phyloP scores from a whole-genome alignment of 495 filamentous ascomycete genomes.

The Amorphotheca resinae region DNA sequence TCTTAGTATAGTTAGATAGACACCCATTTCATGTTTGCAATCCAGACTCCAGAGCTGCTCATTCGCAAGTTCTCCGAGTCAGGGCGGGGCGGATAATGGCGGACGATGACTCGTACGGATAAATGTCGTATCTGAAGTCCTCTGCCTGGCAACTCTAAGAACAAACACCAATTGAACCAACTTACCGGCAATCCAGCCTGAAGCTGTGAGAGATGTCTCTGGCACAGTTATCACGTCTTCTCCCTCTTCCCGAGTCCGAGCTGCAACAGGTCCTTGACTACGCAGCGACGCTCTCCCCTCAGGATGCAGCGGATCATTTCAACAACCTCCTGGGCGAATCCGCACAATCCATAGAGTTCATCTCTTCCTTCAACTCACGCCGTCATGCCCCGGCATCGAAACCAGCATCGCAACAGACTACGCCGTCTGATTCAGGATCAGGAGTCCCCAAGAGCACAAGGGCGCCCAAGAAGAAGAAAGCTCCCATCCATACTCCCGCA shows the following conservation, averaged over 20 bases:
- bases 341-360: slow-evolving; percentile 76
- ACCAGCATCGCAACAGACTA: slow-evolving; percentile 1
- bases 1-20: too few species aligned
- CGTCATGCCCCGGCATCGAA: slow-evolving; percentile 32
- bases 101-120: too few species aligned
- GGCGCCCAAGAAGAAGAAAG: slow-evolving; percentile 18
- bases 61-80: too few species aligned
- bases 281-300: slow-evolving; percentile 52
- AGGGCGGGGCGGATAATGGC: too few species aligned
- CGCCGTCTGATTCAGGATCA: background rate
- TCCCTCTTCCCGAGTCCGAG: slow-evolving; percentile 75
- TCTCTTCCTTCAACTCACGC: slow-evolving; percentile 75
- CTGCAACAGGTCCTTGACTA: slow-evolving; percentile 74
- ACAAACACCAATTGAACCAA: too few species aligned
- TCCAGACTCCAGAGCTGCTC: too few species aligned
- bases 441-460: slow-evolving; percentile 17
- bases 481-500: slow-evolving; percentile 20
- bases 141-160: too few species aligned
- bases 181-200: too few species aligned
- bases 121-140: too few species aligned
- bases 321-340: slow-evolving; percentile 82
- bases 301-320: slow-evolving; percentile 69
- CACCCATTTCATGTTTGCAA: too few species aligned
- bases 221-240: slow-evolving; percentile 58
- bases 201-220: slow-evolving; percentile 48